Evolutionary conservation across 768 basidiomycete species (phyloP), one percentile per base, ranked within the genome.

Genomic region (Termitomyces sp.): DNA sequence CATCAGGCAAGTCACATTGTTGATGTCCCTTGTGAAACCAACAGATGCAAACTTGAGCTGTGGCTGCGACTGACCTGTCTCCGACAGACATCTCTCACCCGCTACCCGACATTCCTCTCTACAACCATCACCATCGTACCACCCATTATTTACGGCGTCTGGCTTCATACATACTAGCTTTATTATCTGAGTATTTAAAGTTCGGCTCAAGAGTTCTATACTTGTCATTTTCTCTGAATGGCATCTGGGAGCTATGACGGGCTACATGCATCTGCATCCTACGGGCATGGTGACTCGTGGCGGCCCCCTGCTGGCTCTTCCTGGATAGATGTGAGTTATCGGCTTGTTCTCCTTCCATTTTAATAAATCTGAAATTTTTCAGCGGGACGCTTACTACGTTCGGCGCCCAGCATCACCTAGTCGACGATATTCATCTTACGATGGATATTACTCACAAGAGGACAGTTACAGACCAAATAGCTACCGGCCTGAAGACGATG

Each of bases 351-450:
- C 35, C 45, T 45, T 54, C 5, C 16, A 29, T 40, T 37, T 21
- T 5, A 40, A 27, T 38, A 12, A 6, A 37, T 8, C 37, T 55
- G 11, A 31, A 58, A 25, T 55, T 56, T 53, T 69, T 51, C 59
- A 81, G 77, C 65, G 75, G 48, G 67, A 68, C n/a, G 43, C 68
- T 53, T 65, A 64, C 61, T 60, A 65, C 52, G 63, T 68, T 64
- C 78, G 78, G 54, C 76, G 75, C 61, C 76, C 79, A 42, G 78
- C 80, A 43, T 82, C 86, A 48, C 71, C 79, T 34, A 69, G 79
- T 58, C 72, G 80, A 40, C 73, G 77, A 56, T 74, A 69, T 56
- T 44, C 62, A 16, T 63, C 77, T 27, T 82, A 82, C 62, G 81
- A 86, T 63, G 77, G 77, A 49, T 85, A 84, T 66, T 72, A 74